Evolutionary conservation across 208 protist species (phyloP).

Genomic region (Trypanosoma melophagium): DNA sequence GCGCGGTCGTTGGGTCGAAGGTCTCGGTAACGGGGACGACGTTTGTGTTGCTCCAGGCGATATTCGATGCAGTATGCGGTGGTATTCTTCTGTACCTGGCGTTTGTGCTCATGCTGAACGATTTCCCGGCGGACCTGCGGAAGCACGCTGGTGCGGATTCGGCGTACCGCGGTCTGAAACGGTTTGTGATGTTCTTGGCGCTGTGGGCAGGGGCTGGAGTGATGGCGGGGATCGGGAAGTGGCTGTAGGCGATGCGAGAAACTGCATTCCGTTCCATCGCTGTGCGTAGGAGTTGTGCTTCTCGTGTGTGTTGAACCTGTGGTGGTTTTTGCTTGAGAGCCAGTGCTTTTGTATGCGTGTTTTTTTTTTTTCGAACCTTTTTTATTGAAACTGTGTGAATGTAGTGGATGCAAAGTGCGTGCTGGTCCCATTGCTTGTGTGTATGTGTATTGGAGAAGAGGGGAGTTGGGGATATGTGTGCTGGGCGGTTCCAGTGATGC

Average conservation of each 20-base stretch:
- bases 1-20: constrained; percentile 22
- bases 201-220: constrained; percentile 39
- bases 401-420: not conserved
- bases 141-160: constrained; percentile 8
- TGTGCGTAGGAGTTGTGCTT: constrained; percentile 9
- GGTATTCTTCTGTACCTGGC: constrained; percentile 67
- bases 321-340: too few relatives aligned
- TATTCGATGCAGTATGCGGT: constrained; percentile 44
- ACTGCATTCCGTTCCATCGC: too few relatives aligned
- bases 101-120: constrained; percentile 44
- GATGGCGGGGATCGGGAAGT: constrained; percentile 19
- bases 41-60: constrained; percentile 46
- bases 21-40: constrained; percentile 28
- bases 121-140: constrained; percentile 55
- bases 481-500: not conserved
- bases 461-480: not conserved
- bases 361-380: not conserved
- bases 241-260: not conserved
- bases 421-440: too few relatives aligned
- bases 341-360: constrained; percentile 1
- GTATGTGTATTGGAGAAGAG: not conserved
- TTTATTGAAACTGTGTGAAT: not conserved
- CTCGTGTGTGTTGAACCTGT: constrained; percentile 7
- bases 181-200: constrained; percentile 35
- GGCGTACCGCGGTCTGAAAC: not conserved